Evolutionary conservation across 2,329 filamentous ascomycete genomes (phyloP), one percentile per base, ranked within the genome.

Genomic region (Clarireedia sp.): DNA sequence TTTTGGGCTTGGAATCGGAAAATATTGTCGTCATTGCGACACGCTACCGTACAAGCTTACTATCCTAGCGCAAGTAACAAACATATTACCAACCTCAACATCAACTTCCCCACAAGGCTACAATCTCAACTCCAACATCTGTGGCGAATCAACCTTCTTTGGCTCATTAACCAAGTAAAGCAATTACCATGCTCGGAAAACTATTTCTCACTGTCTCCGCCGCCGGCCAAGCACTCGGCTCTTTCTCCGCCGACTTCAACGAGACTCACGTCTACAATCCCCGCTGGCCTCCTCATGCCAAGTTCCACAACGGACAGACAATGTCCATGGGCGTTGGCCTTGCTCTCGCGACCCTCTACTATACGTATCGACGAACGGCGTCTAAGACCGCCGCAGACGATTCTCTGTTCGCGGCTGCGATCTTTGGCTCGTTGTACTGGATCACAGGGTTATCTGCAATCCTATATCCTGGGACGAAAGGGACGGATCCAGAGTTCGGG

Each of bases 301-400:
- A 72, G 55, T 79, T 78, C 67, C 75, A 79, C 67, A 78, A 78
- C 60, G 75, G 74, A 5, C 77, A 79, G 63, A 78, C 75, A 8
- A 77, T 79, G 75, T 70, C 69, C 1, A 70, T 75, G 48, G 74
- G 74, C 0, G 60, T 75, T 0, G 55, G 69, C 10, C 68, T 76
- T 9, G 70, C 71, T n/a, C 51, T 70, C 5, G 54, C 66, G 1
- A 72, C 69, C 8, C 55, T 72, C 0, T 76, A 72, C 59, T 72
- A 70, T 51, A 61, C 67, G 5, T 71, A 62, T 56, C 62, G 65
- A 21, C 61, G 60, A 7, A 51, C 48, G 0, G 24, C 19, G 14
- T 40, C 47, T 1, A 38, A 7, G 33, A 5, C 19, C 5, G 40
- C 46, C 10, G 54, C 38, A 17, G 49, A 41, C 60, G 57, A 62